Evolutionary conservation across 2,329 filamentous ascomycete genomes (phyloP).

Genomic region (Myriosclerotinia duriaeana): DNA sequence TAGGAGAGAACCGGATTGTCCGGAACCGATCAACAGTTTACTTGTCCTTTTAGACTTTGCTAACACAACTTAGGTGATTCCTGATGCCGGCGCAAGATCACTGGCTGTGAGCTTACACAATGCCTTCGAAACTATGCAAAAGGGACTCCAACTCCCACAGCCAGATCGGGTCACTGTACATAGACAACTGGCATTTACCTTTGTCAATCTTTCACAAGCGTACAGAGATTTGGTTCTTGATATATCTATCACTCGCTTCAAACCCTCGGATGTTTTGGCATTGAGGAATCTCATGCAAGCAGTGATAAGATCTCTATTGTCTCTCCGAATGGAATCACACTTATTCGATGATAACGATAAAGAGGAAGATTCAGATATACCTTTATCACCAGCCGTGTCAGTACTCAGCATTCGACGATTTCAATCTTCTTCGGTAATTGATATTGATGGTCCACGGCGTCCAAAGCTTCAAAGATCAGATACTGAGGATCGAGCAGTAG

Average conservation of each 20-base stretch:
- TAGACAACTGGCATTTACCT: slow-evolving; percentile 50
- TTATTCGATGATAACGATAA: slow-evolving; percentile 45
- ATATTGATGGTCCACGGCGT: slow-evolving; percentile 40
- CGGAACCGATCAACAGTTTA: background rate
- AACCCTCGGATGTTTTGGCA: slow-evolving; percentile 49
- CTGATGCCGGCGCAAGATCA: slow-evolving; percentile 56
- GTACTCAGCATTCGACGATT: slow-evolving; percentile 17
- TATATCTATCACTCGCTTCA: slow-evolving; percentile 55
- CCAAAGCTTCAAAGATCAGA: slow-evolving; percentile 34
- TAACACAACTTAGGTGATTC: slow-evolving; percentile 43
- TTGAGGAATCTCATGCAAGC: slow-evolving; percentile 57
- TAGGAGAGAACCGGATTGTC: no score
- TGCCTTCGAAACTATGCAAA: slow-evolving; percentile 49
- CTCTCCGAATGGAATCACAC: slow-evolving; percentile 51
- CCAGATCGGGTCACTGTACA: slow-evolving; percentile 42
- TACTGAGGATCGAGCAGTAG: slow-evolving; percentile 38
- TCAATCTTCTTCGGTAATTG: slow-evolving; percentile 35
- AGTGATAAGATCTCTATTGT: slow-evolving; percentile 54
- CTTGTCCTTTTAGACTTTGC: background rate
- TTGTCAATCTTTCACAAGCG: slow-evolving; percentile 56
- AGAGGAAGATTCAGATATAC: slow-evolving; percentile 11
- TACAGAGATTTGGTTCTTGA: slow-evolving; percentile 58
- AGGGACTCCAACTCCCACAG: slow-evolving; percentile 45
- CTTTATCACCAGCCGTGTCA: slow-evolving; percentile 12
- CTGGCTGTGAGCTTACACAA: slow-evolving; percentile 50